Conservation (phyloP, 2,329 filamentous ascomycete species). For the Trichoderma sp. region DNA sequence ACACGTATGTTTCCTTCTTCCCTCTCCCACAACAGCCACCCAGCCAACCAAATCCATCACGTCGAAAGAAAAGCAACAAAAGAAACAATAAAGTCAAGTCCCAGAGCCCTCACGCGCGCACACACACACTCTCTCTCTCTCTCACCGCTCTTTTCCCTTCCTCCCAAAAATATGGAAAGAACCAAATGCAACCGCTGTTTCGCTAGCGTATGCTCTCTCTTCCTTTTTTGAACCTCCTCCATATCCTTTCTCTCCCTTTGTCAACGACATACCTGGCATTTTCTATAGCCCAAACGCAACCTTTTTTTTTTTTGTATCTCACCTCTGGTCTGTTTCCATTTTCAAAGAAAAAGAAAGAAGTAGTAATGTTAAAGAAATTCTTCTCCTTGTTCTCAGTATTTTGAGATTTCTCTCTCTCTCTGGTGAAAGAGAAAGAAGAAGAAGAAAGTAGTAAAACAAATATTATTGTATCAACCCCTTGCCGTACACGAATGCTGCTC, state of each 20-base stretch:
- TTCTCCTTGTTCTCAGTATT: not conserved
- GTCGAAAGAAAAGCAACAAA: not conserved
- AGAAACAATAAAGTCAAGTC: not conserved
- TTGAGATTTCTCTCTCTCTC: not conserved
- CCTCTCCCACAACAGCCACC: not conserved
- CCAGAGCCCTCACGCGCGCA: not conserved
- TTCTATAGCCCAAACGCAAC: not conserved
- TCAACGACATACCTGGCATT: not conserved
- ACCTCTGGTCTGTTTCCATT: constrained; percentile 8
- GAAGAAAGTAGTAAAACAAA: constrained; percentile 25
- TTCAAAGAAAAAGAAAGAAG: constrained; percentile 20
- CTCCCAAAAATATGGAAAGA: not conserved
- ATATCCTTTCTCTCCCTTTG: not conserved
- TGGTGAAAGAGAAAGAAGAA: constrained; percentile 5
- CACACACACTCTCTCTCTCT: not conserved
- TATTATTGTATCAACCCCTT: constrained; percentile 28
- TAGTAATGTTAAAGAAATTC: not conserved
- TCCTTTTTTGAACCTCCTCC: constrained; percentile 14
- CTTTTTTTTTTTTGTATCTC: not conserved
- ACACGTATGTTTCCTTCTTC: not conserved
- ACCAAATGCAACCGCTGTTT: constrained; percentile 13
- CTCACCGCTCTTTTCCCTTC: not conserved
- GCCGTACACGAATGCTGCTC: constrained; percentile 30
- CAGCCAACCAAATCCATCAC: constrained; percentile 1
- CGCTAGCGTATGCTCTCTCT: constrained; percentile 5